Percentiles rank a stretch among this genome's conserved stretches.
phyloP scores from a whole-genome alignment of 495 filamentous ascomycete genomes.

The Cetradonia linearis region DNA sequence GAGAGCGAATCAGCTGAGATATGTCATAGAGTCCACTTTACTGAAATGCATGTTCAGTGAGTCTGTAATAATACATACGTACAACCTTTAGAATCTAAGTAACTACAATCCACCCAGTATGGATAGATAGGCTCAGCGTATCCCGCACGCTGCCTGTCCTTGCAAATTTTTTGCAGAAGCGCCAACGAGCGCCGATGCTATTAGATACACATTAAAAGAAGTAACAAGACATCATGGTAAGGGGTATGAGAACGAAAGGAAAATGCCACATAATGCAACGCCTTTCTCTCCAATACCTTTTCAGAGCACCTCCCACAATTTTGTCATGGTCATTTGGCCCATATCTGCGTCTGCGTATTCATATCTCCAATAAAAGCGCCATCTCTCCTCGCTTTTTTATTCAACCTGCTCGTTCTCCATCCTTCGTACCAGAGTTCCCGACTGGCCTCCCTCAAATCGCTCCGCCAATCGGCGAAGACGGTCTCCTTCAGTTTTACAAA shows the following conservation, averaged over 20 bases:
- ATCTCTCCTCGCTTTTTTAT: conserved; percentile 29
- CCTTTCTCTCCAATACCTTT: not conserved
- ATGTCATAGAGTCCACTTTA: too few relatives aligned
- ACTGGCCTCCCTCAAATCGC: conserved; percentile 83
- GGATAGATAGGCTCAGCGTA: conserved; percentile 10
- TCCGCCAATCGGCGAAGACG: conserved; percentile 88
- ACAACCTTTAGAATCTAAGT: not conserved
- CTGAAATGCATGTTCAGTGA: not conserved
- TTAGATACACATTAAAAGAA: not conserved
- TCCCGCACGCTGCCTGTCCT: not conserved
- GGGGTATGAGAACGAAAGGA: conserved; percentile 20
- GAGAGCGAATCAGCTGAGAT: too few relatives aligned
- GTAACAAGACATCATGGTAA: conserved; percentile 1
- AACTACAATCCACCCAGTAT: conserved; percentile 1
- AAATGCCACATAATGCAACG: conserved; percentile 3
- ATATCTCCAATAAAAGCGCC: conserved; percentile 12
- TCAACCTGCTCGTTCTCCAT: conserved; percentile 73
- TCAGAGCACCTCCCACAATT: not conserved
- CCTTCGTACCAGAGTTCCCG: conserved; percentile 92
- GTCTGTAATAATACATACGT: not conserved
- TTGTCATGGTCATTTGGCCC: conserved; percentile 1
- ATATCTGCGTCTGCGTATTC: conserved; percentile 3
- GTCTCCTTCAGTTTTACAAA: conserved; percentile 83
- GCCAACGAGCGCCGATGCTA: conserved; percentile 2
- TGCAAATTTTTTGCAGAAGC: conserved; percentile 8